Base-by-base conservation (phyloP, 2,329 filamentous ascomycete genomes). In the Fusarium praegraminearum region DNA sequence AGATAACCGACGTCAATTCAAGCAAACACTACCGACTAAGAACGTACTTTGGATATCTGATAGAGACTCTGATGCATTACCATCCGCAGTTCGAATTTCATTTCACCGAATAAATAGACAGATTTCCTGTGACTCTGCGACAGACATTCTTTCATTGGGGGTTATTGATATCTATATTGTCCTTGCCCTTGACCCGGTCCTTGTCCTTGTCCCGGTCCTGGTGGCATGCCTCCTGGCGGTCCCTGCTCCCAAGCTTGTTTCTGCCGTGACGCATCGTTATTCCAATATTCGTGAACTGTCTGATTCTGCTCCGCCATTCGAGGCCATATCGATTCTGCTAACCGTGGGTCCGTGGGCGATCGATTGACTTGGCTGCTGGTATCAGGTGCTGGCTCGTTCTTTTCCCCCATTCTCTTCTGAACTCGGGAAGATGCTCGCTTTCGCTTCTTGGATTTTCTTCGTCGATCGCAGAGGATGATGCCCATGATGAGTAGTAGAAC, bases 221-320 rank as follows among this genome's bases (percentile, higher is more conserved):
- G 26, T 20, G 33, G 66, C 35, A 54, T 49, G 6, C 61, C 61
- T 32, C 44, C 35, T 22, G 53, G 55, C 36, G 57, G 66, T 22
- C 36, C 22, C 46, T 62, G 67, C 11, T 45, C 26, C 67, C 67
- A 59, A 1, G 33, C 57, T 44, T 70, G 67, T 0, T 62, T 24
- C 32, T 63, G 60, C 18, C 47, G 57, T 26, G 54, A 47, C 18
- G 62, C 26, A 20, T 64, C 62, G 13, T 20, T 59, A 3, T 70
- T 67, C 67, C 67, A 70, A 18, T 70, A 70, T 20, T 70, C 67
- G 13, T 70, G 33, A 45, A 70, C 67, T 26, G 61, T 46, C 36
- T 70, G 67, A 5, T 68, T 64, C 15, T 68, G 70, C 2, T 70
- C 62, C 4, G 5, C 62, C 53, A 70, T 68, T 3, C 62, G 52